These are phyloP conservation scores for Collariella sp. DNA, from an alignment of 495 filamentous ascomycete genomes.

Conservation along the genomic window DNA sequence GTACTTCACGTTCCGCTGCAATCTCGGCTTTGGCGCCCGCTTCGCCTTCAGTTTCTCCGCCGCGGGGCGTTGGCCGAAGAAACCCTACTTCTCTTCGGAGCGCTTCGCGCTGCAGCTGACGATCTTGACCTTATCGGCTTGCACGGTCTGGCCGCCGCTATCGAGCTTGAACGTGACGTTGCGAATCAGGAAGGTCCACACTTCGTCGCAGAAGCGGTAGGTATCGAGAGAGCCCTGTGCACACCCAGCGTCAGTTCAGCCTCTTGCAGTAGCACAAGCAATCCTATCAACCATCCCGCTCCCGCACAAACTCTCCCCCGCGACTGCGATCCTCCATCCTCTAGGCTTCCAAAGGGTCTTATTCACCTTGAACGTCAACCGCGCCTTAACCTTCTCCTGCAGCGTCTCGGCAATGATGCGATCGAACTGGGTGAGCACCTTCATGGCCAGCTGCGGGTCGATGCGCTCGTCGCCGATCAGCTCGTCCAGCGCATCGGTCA, in stretches of 20 bases:
- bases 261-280: neutral
- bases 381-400: slow-evolving; percentile 80
- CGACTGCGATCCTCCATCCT: neutral
- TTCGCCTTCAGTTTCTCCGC: neutral
- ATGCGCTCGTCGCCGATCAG: slow-evolving; percentile 87
- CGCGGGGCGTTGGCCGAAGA: neutral
- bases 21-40: too few species aligned
- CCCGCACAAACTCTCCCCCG: neutral
- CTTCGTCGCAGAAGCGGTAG: slow-evolving; percentile 99
- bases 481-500: slow-evolving; percentile 95
- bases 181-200: slow-evolving; percentile 99
- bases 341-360: neutral
- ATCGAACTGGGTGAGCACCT: slow-evolving; percentile 90
- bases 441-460: slow-evolving; percentile 97
- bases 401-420: slow-evolving; percentile 79
- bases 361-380: slow-evolving; percentile 89
- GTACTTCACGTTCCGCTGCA: neutral
- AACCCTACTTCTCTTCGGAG: slow-evolving; percentile 53
- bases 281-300: too few species aligned
- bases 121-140: slow-evolving; percentile 84
- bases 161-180: slow-evolving; percentile 97
- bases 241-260: neutral
- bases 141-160: slow-evolving; percentile 50
- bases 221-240: slow-evolving; percentile 90
- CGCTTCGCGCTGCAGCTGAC: slow-evolving; percentile 90